Evolutionary conservation across 345 rosid genomes (phyloP).

Genomic region (Odontarrhena argentea): DNA sequence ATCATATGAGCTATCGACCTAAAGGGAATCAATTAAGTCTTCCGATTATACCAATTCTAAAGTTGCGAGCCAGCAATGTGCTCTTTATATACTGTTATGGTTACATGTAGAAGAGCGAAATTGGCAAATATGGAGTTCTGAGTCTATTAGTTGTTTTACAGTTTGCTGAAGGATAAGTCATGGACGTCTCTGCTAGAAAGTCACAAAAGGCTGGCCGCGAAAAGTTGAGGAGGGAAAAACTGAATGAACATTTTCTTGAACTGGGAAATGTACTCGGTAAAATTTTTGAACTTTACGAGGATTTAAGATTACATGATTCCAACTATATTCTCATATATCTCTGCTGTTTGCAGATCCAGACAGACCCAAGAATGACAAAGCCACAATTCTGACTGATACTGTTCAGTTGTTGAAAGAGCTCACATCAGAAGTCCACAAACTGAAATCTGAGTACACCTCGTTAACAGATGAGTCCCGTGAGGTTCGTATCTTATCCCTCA

Average conservation of each 20-base stretch:
- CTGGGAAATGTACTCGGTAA: constrained; percentile 80
- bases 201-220: constrained; percentile 90
- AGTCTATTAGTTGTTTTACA: constrained; percentile 11
- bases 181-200: constrained; percentile 61
- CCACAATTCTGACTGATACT: constrained; percentile 74
- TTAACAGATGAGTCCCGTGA: constrained; percentile 83
- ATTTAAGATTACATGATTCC: constrained; percentile 3
- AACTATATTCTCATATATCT: not conserved
- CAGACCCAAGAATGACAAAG: constrained; percentile 91
- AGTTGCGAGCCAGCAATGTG: constrained; percentile 3
- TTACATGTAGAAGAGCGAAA: not conserved
- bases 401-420: constrained; percentile 83
- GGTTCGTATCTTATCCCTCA: constrained; percentile 46
- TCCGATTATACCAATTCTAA: not conserved
- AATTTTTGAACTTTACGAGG: not conserved
- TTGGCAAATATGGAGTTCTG: not conserved
- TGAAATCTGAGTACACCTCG: constrained; percentile 65
- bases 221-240: constrained; percentile 85
- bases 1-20: not conserved
- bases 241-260: constrained; percentile 81
- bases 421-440: constrained; percentile 72
- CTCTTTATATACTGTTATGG: constrained; percentile 8
- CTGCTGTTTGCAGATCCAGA: constrained; percentile 65
- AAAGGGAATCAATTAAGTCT: not conserved
- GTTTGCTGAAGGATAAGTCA: constrained; percentile 38